A percentile compares a stretch with the other conserved stretches of the same genome.
phyloP scores from a whole-genome alignment of 2,329 filamentous ascomycete genomes.

The Stachybotrys elegans region DNA sequence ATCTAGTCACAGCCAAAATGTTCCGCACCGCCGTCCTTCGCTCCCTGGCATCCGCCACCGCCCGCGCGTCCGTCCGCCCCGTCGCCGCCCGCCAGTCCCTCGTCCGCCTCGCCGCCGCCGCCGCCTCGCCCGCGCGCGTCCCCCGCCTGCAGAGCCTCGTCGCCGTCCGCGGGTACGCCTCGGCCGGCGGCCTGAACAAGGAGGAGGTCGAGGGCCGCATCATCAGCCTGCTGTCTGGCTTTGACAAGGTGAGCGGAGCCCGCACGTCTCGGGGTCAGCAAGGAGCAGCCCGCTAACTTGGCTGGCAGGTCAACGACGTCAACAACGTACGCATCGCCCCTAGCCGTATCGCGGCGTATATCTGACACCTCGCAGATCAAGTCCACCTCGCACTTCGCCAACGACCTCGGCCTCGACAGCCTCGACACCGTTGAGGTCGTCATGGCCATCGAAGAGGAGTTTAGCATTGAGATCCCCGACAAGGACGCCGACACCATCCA shows the following conservation, averaged over 20 bases:
- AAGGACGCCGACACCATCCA: constrained; percentile 94
- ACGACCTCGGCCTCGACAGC: constrained; percentile 94
- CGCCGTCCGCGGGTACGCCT: constrained; percentile 80
- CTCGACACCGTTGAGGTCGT: constrained; percentile 99
- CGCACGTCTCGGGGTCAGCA: neutral
- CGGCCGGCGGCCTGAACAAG: constrained; percentile 71
- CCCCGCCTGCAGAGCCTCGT: constrained; percentile 59
- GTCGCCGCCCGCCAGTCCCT: constrained; percentile 54
- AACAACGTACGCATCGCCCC: constrained; percentile 48
- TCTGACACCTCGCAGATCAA: constrained; percentile 59
- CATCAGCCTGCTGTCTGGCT: constrained; percentile 87
- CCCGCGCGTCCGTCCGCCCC: constrained; percentile 43
- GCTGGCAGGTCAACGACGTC: constrained; percentile 59
- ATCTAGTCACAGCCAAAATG: constrained; percentile 54
- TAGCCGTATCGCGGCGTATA: constrained; percentile 8
- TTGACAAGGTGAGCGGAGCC: constrained; percentile 68
- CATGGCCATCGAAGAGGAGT: constrained; percentile 97
- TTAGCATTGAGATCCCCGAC: constrained; percentile 94
- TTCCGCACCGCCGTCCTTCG: constrained; percentile 84
- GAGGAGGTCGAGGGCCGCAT: constrained; percentile 88
- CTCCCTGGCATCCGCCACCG: constrained; percentile 61
- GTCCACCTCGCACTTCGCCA: constrained; percentile 82
- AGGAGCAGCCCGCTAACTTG: constrained; percentile 19
- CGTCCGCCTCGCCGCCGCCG: constrained; percentile 52
- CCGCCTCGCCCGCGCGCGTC: constrained; percentile 54